A percentile compares a stretch with the other conserved stretches of the same genome.
phyloP scores from a whole-genome alignment of 192 early-diverging fungal species.

The Oehlia diaphana region DNA sequence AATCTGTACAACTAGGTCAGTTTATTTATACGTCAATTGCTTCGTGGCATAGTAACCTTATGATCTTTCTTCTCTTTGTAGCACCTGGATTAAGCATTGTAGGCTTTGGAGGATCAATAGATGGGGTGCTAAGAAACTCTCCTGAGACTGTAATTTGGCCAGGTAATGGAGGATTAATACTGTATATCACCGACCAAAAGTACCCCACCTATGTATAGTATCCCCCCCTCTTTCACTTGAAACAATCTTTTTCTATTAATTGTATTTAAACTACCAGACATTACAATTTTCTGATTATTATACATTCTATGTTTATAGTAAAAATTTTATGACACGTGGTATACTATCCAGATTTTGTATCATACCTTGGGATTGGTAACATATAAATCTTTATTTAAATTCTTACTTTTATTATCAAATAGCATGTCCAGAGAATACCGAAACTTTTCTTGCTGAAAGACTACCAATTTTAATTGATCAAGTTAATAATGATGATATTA shows the following conservation, averaged over 20 bases:
- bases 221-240: too few relatives aligned
- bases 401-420: not conserved
- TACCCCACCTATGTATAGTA: too few relatives aligned
- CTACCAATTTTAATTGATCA: constrained; percentile 19
- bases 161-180: not conserved
- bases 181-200: too few relatives aligned
- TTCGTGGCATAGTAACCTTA: not conserved
- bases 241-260: too few relatives aligned
- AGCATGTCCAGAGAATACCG: constrained; percentile 22
- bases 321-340: too few relatives aligned
- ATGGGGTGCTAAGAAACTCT: not conserved
- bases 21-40: not conserved
- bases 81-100: constrained; percentile 23
- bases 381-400: not conserved
- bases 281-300: too few relatives aligned
- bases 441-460: not conserved
- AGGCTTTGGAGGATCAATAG: constrained; percentile 23
- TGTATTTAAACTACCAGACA: too few relatives aligned
- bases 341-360: too few relatives aligned
- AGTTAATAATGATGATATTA: constrained; percentile 20
- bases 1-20: constrained; percentile 2
- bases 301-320: too few relatives aligned
- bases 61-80: not conserved
- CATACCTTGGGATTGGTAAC: too few relatives aligned
- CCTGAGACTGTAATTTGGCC: constrained; percentile 20